Base-by-base conservation (phyloP, 805 yeast species). In the Saccharomyces eubayanus region DNA sequence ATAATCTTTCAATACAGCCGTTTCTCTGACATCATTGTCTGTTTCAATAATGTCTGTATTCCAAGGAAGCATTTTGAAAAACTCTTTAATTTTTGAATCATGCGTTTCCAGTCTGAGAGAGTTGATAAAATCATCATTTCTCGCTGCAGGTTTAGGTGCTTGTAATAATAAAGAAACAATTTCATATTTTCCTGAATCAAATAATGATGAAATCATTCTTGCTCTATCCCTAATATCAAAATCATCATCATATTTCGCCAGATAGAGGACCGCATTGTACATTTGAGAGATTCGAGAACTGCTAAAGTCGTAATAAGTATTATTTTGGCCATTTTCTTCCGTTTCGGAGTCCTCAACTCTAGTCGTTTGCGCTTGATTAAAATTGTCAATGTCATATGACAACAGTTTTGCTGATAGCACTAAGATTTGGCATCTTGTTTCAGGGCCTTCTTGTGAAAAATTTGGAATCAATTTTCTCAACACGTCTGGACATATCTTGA, bases 211-310 rank as follows among this genome's bases (percentile, higher is more conserved):
- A 29, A 89, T 74, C 72, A 85, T 76, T 59, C 99, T 76, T 0
- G 96, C 89, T 55, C 92, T 77, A 65, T 94, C 98, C 55, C 98
- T 77, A 0, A 88, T 79, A 64, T 89, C 96, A 60, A 82, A 81
- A 3, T 81, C 78, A 6, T 77, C 74, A 66, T 94, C 99, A 65
- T 83, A 87, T 57, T 84, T 82, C 11, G 87, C 80, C 49, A 89
- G 72, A 21, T 82, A 80, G 46, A 89, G 68, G 0, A 80, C 78
- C 60, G 83, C 76, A 24, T 79, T 75, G 66, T 84, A 89, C 74
- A 89, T 71, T 56, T 79, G 76, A 47, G 70, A 73, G 52, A 72
- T 71, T 53, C 68, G 69, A 11, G 72, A 65, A 14, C 72, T 45
- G 28, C 57, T 63, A 55, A 72, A 64, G 49, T 70, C 67, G 58